A percentile compares a stretch with the other conserved stretches of the same genome.
These are phyloP conservation scores for Olyra latifolia DNA, from an alignment of 176 grass and related monocot genomes.

Conservation along the genomic window DNA sequence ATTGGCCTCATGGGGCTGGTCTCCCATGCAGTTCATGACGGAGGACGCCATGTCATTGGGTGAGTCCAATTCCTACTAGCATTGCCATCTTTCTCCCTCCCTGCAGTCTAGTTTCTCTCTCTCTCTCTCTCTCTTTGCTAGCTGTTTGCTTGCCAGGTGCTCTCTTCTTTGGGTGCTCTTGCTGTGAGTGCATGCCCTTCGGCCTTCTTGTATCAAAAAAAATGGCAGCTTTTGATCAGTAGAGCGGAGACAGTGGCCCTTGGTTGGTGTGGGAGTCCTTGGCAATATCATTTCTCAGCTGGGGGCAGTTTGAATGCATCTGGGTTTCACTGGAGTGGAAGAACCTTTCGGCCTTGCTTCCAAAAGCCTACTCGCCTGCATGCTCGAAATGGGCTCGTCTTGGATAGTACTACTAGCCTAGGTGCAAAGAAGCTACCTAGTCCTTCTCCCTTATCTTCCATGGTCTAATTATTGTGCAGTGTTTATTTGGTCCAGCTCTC, in stretches of 20 bases:
- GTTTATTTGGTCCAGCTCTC: conserved; percentile 27
- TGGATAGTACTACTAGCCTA: not conserved
- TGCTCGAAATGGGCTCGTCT: conserved; percentile 28
- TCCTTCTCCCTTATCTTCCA: conserved; percentile 18
- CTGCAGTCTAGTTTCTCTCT: conserved; percentile 12
- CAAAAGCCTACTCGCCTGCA: conserved; percentile 45
- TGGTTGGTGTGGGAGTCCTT: conserved; percentile 6
- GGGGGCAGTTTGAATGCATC: conserved; percentile 43
- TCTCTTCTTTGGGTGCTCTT: conserved; percentile 27
- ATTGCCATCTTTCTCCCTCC: not conserved
- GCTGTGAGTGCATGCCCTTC: conserved; percentile 58
- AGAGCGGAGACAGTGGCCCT: conserved; percentile 3
- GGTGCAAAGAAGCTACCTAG: conserved; percentile 18
- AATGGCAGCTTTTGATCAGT: conserved; percentile 55
- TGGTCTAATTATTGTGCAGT: conserved; percentile 38
- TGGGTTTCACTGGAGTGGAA: conserved; percentile 46
- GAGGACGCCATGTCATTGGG: conserved; percentile 97
- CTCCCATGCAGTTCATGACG: conserved; percentile 96
- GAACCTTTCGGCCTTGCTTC: conserved; percentile 33
- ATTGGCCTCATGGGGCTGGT: conserved; percentile 96
- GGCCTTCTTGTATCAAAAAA: conserved; percentile 35
- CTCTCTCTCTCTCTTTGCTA: not conserved
- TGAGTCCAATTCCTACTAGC: conserved; percentile 34
- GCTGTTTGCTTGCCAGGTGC: conserved; percentile 37
- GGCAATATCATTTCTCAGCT: conserved; percentile 24